These are phyloP conservation scores for Saitozyma sp. DNA, from an alignment of 768 basidiomycete genomes.

Conservation along the genomic window DNA sequence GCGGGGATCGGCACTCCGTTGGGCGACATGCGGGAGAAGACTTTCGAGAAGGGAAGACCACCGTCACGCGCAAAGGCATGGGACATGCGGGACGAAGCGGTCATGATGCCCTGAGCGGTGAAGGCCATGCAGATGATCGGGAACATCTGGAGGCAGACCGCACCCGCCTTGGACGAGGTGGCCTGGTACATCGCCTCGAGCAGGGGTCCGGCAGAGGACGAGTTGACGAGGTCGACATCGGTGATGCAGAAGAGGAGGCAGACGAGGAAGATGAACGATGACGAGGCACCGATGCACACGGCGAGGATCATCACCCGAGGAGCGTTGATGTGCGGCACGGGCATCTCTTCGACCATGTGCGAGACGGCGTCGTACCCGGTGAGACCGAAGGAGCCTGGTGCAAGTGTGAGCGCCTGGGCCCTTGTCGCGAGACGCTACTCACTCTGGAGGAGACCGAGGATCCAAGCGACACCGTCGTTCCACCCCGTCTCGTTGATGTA, in stretches of 20 bases:
- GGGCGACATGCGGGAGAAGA: slow-evolving; percentile 29
- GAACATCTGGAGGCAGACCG: slow-evolving; percentile 42
- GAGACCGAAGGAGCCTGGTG: slow-evolving; percentile 35
- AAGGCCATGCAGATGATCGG: slow-evolving; percentile 43
- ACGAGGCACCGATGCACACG: slow-evolving; percentile 39
- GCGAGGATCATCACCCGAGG: slow-evolving; percentile 42
- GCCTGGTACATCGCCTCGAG: slow-evolving; percentile 43
- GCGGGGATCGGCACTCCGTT: slow-evolving; percentile 36
- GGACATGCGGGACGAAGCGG: slow-evolving; percentile 39
- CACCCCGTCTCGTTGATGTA: slow-evolving; percentile 47
- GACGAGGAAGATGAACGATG: slow-evolving; percentile 44
- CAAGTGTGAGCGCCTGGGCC: not conserved
- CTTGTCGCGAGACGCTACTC: slow-evolving; percentile 7
- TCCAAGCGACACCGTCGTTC: slow-evolving; percentile 39
- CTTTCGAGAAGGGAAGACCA: slow-evolving; percentile 32
- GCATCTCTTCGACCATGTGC: slow-evolving; percentile 48
- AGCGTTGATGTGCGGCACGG: slow-evolving; percentile 37
- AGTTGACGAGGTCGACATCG: slow-evolving; percentile 38
- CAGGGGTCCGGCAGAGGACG: slow-evolving; percentile 32
- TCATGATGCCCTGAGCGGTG: slow-evolving; percentile 41
- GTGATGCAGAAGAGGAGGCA: slow-evolving; percentile 38
- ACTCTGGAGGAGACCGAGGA: slow-evolving; percentile 43
- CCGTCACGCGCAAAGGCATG: slow-evolving; percentile 40
- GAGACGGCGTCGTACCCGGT: slow-evolving; percentile 47
- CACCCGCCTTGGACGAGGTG: slow-evolving; percentile 31